These are phyloP conservation scores for Achlya hypogyna DNA, from an alignment of 352 stramenopile species.

Conservation along the genomic window DNA sequence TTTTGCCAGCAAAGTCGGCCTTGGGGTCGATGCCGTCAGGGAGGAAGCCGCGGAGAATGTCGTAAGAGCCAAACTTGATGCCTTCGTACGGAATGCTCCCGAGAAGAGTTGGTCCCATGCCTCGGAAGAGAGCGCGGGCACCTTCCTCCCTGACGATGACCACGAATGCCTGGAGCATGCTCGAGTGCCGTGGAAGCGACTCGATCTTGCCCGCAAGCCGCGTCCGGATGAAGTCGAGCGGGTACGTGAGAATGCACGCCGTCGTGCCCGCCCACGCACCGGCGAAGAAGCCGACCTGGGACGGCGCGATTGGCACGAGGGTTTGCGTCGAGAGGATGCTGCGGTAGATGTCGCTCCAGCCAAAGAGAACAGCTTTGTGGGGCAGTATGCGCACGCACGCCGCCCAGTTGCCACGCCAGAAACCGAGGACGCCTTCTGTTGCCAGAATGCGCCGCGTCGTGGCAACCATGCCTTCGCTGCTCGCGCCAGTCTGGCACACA, in stretches of 20 bases:
- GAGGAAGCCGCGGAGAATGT: slow-evolving; percentile 48
- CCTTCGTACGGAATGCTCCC: slow-evolving; percentile 71
- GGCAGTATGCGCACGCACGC: slow-evolving; percentile 71
- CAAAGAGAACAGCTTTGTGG: slow-evolving; percentile 75
- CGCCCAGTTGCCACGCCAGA: slow-evolving; percentile 66
- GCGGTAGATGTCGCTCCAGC: slow-evolving; percentile 83
- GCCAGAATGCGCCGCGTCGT: slow-evolving; percentile 48
- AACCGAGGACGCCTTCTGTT: slow-evolving; percentile 50
- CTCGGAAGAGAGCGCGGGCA: slow-evolving; percentile 48
- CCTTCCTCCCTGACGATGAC: slow-evolving; percentile 67
- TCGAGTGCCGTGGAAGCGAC: slow-evolving; percentile 48
- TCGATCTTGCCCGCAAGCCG: slow-evolving; percentile 68
- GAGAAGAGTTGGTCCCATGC: slow-evolving; percentile 57
- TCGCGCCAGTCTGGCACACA: slow-evolving; percentile 69
- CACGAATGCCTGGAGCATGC: slow-evolving; percentile 59
- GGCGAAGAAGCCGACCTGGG: slow-evolving; percentile 51
- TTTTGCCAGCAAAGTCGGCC: slow-evolving; percentile 47
- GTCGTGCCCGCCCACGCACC: slow-evolving; percentile 76
- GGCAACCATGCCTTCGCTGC: slow-evolving; percentile 51
- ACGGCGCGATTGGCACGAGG: slow-evolving; percentile 26
- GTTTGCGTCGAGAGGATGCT: slow-evolving; percentile 23
- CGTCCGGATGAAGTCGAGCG: slow-evolving; percentile 76
- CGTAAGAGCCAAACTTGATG: slow-evolving; percentile 76
- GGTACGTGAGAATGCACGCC: slow-evolving; percentile 78
- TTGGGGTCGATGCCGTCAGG: slow-evolving; percentile 49